Base-by-base conservation (phyloP, 495 filamentous ascomycete genomes). In the Lophiotrema nucula region DNA sequence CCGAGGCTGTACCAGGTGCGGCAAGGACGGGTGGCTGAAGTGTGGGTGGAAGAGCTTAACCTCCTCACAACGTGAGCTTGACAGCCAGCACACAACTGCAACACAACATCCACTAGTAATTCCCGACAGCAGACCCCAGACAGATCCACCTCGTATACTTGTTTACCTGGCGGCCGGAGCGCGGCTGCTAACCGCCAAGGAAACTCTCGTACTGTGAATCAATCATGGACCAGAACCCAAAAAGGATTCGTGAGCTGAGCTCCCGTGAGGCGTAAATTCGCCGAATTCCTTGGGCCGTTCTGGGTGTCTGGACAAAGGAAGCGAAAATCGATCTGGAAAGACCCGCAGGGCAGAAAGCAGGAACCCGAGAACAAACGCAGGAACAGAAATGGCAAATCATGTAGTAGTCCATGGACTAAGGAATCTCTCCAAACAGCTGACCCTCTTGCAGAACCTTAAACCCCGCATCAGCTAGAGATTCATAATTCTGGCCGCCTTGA, bases 31-130 rank as follows among this genome's bases (percentile, higher is more conserved):
- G n/a, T n/a, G n/a, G n/a, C n/a, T n/a, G n/a, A n/a, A n/a, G n/a
- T n/a, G n/a, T n/a, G n/a, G n/a, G 13, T 24, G 49, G 37, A 43
- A 21, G 6, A 43, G 39, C 11, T 53, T 18, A 53, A 42, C 24
- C 37, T 26, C 16, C 22, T 25, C 18, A 12, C 13, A 53, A 16
- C 37, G 33, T 15, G 49, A 26, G 49, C 22, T 53, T 53, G 49
- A 53, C 33, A 27, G 35, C 28, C 16, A 25, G 15, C 26, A 25
- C 4, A 42, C 12, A 6, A 35, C 31, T 38, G 18, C 19, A 21
- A 21, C 16, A 4, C 24, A 37, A n/a, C n/a, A n/a, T n/a, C n/a
- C n/a, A n/a, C n/a, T n/a, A n/a, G n/a, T n/a, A n/a, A n/a, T n/a
- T n/a, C n/a, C n/a, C n/a, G n/a, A n/a, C n/a, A n/a, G n/a, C n/a